Evolutionary conservation across 352 stramenopile genomes (phyloP).

Genomic region (Phytophthora brassicae): DNA sequence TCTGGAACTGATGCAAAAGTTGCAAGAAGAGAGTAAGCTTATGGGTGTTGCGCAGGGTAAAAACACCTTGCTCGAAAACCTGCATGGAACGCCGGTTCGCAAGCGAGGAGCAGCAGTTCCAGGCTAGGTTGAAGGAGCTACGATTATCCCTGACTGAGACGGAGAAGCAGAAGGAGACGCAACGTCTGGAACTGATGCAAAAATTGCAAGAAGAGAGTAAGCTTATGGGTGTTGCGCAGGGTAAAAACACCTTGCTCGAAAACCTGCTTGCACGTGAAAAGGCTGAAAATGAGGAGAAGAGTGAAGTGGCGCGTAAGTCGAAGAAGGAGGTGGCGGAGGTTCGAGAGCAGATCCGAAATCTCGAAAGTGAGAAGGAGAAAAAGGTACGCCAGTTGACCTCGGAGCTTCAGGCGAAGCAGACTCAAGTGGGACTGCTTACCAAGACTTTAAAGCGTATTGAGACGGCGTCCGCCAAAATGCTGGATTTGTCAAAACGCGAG

Average conservation of each 20-base stretch:
- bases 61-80: constrained; percentile 51
- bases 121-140: constrained; percentile 51
- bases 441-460: constrained; percentile 67
- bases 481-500: constrained; percentile 54
- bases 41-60: constrained; percentile 67
- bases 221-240: constrained; percentile 63
- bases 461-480: constrained; percentile 42
- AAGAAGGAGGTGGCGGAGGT: constrained; percentile 62
- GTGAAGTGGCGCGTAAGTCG: constrained; percentile 47
- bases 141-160: constrained; percentile 41
- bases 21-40: constrained; percentile 65
- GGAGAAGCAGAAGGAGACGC: constrained; percentile 49
- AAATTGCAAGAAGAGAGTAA: constrained; percentile 62
- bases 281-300: constrained; percentile 57
- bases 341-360: constrained; percentile 52
- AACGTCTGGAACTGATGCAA: constrained; percentile 57
- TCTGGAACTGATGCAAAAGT: constrained; percentile 49
- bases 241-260: constrained; percentile 60
- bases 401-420: constrained; percentile 63
- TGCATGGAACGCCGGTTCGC: constrained; percentile 52
- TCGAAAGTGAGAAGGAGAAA: constrained; percentile 64
- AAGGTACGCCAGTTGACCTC: constrained; percentile 53
- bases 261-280: constrained; percentile 65
- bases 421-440: constrained; percentile 48
- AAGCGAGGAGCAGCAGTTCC: constrained; percentile 51